Evolutionary conservation across 345 rosid genomes (phyloP).

Genomic region (Salix viminalis): DNA sequence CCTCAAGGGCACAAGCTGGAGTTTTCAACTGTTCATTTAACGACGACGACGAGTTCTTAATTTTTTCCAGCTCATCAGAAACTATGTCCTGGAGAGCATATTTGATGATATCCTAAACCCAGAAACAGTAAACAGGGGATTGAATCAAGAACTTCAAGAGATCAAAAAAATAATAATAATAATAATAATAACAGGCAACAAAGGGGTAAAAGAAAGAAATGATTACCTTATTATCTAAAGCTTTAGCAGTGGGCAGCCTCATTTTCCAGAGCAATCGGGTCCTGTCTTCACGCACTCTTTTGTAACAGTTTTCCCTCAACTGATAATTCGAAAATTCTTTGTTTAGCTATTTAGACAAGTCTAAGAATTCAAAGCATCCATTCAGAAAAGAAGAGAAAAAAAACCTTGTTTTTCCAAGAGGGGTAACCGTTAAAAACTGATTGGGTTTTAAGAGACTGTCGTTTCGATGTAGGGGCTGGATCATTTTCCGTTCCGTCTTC

Average conservation of each 20-base stretch:
- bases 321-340: slow-evolving; percentile 9
- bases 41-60: slow-evolving; percentile 37
- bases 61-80: slow-evolving; percentile 60
- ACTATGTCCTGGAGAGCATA: slow-evolving; percentile 66
- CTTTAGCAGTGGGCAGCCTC: slow-evolving; percentile 50
- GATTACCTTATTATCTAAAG: slow-evolving; percentile 46
- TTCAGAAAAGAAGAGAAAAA: neutral
- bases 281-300: slow-evolving; percentile 72
- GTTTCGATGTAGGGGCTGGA: slow-evolving; percentile 18
- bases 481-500: neutral
- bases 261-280: slow-evolving; percentile 71
- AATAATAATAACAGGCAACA: neutral
- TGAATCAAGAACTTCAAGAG: neutral
- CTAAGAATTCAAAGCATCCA: neutral
- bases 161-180: neutral
- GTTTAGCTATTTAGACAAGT: too few relatives aligned
- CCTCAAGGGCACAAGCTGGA: slow-evolving; percentile 11
- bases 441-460: slow-evolving; percentile 41
- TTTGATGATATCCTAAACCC: slow-evolving; percentile 48
- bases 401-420: slow-evolving; percentile 58
- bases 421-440: slow-evolving; percentile 40
- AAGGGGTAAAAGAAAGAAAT: neutral
- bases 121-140: neutral
- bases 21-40: slow-evolving; percentile 16
- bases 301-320: slow-evolving; percentile 74